These are phyloP conservation scores for Angomonas desouzai DNA, from an alignment of 208 protist species.

Conservation along the genomic window DNA sequence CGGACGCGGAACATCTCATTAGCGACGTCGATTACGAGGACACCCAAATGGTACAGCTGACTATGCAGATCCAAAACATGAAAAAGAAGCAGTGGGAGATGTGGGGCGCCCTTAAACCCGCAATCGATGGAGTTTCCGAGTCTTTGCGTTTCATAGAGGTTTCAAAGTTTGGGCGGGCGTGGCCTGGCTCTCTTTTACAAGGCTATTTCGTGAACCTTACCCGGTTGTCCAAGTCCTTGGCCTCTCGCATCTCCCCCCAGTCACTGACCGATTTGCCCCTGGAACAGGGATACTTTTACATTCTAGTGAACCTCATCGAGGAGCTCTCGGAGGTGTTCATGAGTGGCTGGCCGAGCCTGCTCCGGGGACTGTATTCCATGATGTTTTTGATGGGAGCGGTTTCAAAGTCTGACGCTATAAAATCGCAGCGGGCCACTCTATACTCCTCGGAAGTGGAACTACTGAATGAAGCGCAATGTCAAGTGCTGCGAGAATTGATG, in stretches of 20 bases:
- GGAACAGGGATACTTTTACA: conserved; percentile 67
- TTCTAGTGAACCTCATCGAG: conserved; percentile 55
- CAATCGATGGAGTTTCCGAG: conserved; percentile 29
- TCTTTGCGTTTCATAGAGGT: conserved; percentile 47
- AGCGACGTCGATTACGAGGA: conserved; percentile 52
- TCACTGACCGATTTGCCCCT: conserved; percentile 50
- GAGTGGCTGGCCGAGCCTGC: conserved; percentile 59
- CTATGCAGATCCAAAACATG: conserved; percentile 38
- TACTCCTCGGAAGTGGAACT: conserved; percentile 29
- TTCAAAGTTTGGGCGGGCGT: conserved; percentile 58
- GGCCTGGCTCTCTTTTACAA: conserved; percentile 42
- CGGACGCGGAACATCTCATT: conserved; percentile 42
- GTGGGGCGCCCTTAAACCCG: conserved; percentile 43
- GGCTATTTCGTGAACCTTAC: conserved; percentile 36
- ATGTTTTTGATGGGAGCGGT: conserved; percentile 38
- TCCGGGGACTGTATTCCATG: conserved; percentile 61
- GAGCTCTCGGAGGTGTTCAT: conserved; percentile 41
- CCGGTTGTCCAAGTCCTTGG: conserved; percentile 29
- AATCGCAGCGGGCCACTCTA: conserved; percentile 22
- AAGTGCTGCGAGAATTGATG: conserved; percentile 28
- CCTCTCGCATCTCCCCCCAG: conserved; percentile 54
- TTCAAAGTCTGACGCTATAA: conserved; percentile 21
- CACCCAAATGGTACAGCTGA: conserved; percentile 33
- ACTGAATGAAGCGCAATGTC: conserved; percentile 34
- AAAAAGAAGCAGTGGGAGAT: conserved; percentile 34